A percentile compares a stretch with the other conserved stretches of the same genome.
phyloP scores from a whole-genome alignment of 2,329 filamentous ascomycete species.

The Amauroascus niger region DNA sequence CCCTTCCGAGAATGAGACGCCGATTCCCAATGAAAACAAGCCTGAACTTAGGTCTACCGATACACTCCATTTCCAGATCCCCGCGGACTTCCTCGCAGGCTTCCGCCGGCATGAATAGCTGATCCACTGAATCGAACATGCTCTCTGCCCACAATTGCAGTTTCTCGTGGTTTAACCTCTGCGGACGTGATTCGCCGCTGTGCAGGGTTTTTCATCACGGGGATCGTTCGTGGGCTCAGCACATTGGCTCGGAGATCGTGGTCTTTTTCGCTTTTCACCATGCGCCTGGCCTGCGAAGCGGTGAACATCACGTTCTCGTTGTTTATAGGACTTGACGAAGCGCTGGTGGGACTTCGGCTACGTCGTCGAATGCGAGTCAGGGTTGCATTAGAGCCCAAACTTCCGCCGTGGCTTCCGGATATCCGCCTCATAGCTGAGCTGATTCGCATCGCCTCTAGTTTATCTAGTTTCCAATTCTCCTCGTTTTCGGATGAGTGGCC shows the following conservation, averaged over 20 bases:
- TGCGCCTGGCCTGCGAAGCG: slow-evolving; percentile 55
- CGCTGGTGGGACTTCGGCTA: slow-evolving; percentile 34
- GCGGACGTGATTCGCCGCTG: slow-evolving; percentile 36
- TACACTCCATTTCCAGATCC: slow-evolving; percentile 22
- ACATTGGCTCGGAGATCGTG: slow-evolving; percentile 48
- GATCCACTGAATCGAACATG: slow-evolving; percentile 30
- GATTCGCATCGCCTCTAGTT: slow-evolving; percentile 46
- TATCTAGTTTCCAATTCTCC: slow-evolving; percentile 38
- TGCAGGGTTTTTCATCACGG: slow-evolving; percentile 47
- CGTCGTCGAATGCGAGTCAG: slow-evolving; percentile 42
- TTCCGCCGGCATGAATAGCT: slow-evolving; percentile 29
- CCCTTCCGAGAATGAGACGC: background rate
- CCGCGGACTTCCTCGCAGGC: slow-evolving; percentile 26
- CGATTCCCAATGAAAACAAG: background rate
- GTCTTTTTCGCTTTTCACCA: slow-evolving; percentile 54
- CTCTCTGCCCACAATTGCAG: slow-evolving; percentile 32
- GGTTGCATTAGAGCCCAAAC: slow-evolving; percentile 28
- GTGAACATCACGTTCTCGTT: slow-evolving; percentile 54
- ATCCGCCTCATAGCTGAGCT: slow-evolving; percentile 49
- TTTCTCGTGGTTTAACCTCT: slow-evolving; percentile 33
- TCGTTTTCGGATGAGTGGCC: slow-evolving; percentile 25
- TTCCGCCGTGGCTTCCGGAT: slow-evolving; percentile 32
- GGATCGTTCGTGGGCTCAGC: slow-evolving; percentile 51
- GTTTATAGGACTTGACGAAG: slow-evolving; percentile 42
- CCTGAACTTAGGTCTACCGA: slow-evolving; percentile 19